These are phyloP conservation scores for Aspergillus aculeatinus DNA, from an alignment of 2,329 filamentous ascomycete species.

Conservation along the genomic window DNA sequence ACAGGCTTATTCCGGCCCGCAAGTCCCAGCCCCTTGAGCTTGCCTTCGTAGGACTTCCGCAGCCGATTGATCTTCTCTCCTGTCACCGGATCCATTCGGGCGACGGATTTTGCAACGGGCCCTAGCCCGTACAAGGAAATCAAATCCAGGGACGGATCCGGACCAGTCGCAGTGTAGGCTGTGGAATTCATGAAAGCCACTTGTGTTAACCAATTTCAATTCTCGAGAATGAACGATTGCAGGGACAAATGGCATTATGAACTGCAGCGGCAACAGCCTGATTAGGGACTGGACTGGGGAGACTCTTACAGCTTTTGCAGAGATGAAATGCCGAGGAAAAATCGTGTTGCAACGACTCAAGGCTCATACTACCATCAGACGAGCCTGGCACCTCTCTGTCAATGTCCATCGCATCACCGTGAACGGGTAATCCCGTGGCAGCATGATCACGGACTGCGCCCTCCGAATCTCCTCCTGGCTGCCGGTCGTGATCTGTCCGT, in stretches of 20 bases:
- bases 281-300: conserved; percentile 35
- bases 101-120: conserved; percentile 57
- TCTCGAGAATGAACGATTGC: conserved; percentile 20
- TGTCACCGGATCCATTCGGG: conserved; percentile 59
- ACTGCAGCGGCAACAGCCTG: conserved; percentile 26
- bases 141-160: conserved; percentile 59
- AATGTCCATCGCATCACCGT: conserved; percentile 40
- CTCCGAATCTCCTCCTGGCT: conserved; percentile 20
- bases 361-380: conserved; percentile 29
- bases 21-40: conserved; percentile 48
- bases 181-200: conserved; percentile 30
- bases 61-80: conserved; percentile 66
- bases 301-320: conserved; percentile 52
- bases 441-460: conserved; percentile 24
- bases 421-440: conserved; percentile 9
- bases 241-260: conserved; percentile 28
- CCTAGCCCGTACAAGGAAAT: conserved; percentile 59
- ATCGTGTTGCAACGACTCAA: conserved; percentile 47
- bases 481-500: conserved; percentile 38
- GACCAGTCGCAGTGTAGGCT: conserved; percentile 52
- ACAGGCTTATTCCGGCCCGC: conserved; percentile 50
- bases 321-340: conserved; percentile 50
- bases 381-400: conserved; percentile 29
- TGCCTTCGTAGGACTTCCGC: conserved; percentile 55
- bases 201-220: conserved; percentile 45